phyloP scores from a whole-genome alignment of 306 rosid genomes.

The Quercus robur region DNA sequence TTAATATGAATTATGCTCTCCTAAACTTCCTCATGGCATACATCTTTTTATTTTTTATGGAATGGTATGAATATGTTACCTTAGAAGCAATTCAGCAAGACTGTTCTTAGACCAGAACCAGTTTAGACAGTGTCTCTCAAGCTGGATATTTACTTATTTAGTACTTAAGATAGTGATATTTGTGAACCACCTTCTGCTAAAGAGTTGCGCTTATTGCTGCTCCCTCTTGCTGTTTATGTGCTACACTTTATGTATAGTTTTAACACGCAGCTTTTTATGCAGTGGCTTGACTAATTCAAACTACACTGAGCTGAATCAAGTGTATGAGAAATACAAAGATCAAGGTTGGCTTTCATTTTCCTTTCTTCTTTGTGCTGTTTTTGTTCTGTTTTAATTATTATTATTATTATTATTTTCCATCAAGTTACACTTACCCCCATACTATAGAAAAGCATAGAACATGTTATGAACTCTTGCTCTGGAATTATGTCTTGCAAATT shows the following conservation, averaged over 20 bases:
- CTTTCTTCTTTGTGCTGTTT: background rate
- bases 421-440: background rate
- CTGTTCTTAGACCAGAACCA: background rate
- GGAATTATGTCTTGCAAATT: background rate
- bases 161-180: background rate
- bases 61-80: background rate
- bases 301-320: constrained; percentile 84
- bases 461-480: background rate
- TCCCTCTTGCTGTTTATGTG: background rate
- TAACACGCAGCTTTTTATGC: constrained; percentile 34
- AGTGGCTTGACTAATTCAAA: constrained; percentile 98
- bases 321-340: constrained; percentile 80
- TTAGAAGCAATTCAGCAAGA: background rate
- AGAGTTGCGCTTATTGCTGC: background rate
- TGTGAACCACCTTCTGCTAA: background rate
- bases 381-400: background rate
- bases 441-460: background rate
- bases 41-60: background rate
- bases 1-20: background rate
- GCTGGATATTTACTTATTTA: background rate
- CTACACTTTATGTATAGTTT: background rate
- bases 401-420: background rate
- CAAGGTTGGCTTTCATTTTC: constrained; percentile 52
- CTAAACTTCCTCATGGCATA: background rate
- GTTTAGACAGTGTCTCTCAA: background rate